Evolutionary conservation across 108 stramenopile genomes (phyloP).

Genomic region (Nitzschia sp.): DNA sequence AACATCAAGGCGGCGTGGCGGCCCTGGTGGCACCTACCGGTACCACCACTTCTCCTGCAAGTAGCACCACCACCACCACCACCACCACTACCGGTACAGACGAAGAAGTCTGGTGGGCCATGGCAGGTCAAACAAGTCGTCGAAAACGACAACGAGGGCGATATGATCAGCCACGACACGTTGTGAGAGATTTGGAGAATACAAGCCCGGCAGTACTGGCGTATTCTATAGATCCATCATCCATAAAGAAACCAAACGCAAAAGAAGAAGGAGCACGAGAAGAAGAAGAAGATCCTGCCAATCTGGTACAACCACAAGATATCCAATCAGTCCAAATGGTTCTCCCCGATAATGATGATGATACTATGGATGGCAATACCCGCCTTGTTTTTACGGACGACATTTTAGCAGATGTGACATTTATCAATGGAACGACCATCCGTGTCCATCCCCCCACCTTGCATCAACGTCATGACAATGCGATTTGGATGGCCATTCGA

Average conservation of each 20-base stretch:
- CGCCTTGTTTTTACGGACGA: no score
- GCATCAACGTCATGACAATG: conserved; percentile 29
- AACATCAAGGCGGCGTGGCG: no score
- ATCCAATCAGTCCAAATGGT: background rate
- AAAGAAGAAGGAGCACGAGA: background rate
- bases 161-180: background rate
- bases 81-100: no score
- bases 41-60: no score
- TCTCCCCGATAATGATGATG: background rate
- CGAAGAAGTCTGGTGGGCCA: no score
- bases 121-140: conserved; percentile 11
- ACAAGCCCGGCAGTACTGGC: no score
- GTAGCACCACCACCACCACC: no score
- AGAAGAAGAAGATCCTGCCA: background rate
- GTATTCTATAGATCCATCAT: no score
- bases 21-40: no score
- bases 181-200: no score
- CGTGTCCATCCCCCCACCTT: conserved; percentile 22
- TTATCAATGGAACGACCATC: background rate
- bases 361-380: background rate
- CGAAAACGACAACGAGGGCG: conserved; percentile 6
- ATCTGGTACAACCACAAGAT: background rate
- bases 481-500: conserved; percentile 31
- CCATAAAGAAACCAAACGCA: background rate
- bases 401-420: background rate